Conservation (phyloP, 2,329 filamentous ascomycete species). For the Penicillium sp. region DNA sequence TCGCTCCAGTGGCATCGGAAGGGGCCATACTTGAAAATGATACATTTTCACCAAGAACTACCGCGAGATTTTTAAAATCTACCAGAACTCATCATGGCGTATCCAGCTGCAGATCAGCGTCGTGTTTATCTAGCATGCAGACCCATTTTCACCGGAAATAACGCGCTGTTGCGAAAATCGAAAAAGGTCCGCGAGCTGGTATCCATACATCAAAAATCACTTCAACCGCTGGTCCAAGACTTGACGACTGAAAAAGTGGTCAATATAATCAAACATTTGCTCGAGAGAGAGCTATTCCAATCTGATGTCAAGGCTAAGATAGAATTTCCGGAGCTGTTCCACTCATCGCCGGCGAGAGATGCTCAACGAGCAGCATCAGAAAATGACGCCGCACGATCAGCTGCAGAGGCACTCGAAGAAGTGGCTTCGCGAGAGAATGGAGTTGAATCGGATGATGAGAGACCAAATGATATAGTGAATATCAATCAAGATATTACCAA, state of each 20-base stretch:
- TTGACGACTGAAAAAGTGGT: neutral
- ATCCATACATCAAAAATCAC: neutral
- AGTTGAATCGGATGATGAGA: constrained; percentile 9
- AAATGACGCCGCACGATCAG: constrained; percentile 24
- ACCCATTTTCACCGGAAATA: constrained; percentile 7
- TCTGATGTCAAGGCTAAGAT: constrained; percentile 30
- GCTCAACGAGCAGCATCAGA: constrained; percentile 28
- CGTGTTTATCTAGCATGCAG: constrained; percentile 11
- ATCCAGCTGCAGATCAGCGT: constrained; percentile 2
- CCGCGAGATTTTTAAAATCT: too few relatives aligned
- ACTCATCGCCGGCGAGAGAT: constrained; percentile 21
- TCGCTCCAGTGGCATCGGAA: too few relatives aligned
- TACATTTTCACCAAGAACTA: too few relatives aligned
- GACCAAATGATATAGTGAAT: neutral
- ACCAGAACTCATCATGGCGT: constrained; percentile 15
- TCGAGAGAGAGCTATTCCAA: constrained; percentile 24
- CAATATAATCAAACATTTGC: constrained; percentile 8
- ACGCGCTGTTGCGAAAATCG: constrained; percentile 1
- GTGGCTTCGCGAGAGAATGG: constrained; percentile 20
- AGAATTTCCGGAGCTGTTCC: constrained; percentile 33
- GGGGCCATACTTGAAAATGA: too few relatives aligned
- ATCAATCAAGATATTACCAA: neutral
- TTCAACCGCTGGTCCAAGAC: constrained; percentile 3
- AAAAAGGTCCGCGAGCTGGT: constrained; percentile 8
- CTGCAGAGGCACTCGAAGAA: constrained; percentile 21